phyloP scores from a whole-genome alignment of 345 rosid genomes.

The Euphorbia pulcherrima region DNA sequence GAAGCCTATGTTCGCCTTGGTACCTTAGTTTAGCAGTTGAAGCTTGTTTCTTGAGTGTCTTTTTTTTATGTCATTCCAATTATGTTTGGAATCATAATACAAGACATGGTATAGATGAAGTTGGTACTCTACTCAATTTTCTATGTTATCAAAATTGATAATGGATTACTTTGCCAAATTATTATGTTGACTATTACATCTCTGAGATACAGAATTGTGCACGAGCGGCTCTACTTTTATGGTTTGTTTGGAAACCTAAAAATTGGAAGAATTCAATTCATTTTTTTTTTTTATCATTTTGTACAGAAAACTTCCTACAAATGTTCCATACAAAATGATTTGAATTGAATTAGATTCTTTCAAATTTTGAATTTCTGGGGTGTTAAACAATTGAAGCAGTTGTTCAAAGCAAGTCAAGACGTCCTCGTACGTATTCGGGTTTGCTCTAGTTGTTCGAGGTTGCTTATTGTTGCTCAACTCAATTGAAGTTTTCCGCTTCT shows the following conservation, averaged over 20 bases:
- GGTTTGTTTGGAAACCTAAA: too few species aligned
- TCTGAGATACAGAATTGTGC: too few species aligned
- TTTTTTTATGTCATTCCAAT: neutral
- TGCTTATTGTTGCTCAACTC: too few species aligned
- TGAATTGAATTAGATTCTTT: too few species aligned
- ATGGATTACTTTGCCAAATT: neutral
- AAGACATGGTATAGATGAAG: neutral
- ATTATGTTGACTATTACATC: constrained; percentile 55
- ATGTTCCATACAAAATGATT: too few species aligned
- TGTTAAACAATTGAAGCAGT: constrained; percentile 83
- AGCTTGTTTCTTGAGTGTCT: constrained; percentile 15
- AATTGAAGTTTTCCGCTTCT: too few species aligned
- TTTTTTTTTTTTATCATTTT: too few species aligned
- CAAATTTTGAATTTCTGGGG: too few species aligned
- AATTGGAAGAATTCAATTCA: too few species aligned
- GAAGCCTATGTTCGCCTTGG: neutral
- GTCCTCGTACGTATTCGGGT: constrained; percentile 56
- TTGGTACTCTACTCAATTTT: neutral
- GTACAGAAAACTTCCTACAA: too few species aligned
- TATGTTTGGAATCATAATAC: constrained; percentile 7
- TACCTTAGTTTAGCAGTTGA: neutral
- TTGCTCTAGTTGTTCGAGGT: neutral
- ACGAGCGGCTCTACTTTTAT: too few species aligned
- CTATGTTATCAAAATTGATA: constrained; percentile 1
- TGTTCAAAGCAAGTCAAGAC: constrained; percentile 83